Conservation (phyloP, 176 grass and related monocot genomes). For the Pontederia paniculata region DNA sequence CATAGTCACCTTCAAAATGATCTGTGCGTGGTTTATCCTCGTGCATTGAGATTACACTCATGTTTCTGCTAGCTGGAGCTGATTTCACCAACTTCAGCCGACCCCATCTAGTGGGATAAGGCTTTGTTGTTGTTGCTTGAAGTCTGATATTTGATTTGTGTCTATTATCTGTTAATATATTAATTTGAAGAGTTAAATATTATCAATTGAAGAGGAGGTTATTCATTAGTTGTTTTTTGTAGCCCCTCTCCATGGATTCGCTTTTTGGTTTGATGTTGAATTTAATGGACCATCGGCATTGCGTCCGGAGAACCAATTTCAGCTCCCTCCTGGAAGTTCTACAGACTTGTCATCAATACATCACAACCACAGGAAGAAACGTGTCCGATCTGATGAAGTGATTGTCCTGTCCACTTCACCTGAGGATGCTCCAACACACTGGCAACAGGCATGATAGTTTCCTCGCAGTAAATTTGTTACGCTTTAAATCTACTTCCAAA, state of each 20-base stretch:
- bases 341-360: conserved; percentile 22
- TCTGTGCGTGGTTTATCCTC: no score
- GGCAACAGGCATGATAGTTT: conserved; percentile 53
- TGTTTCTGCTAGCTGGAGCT: no score
- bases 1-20: no score
- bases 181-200: not conserved
- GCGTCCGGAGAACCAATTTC: conserved; percentile 22
- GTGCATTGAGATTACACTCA: no score
- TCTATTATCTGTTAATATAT: not conserved
- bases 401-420: conserved; percentile 82
- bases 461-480: not conserved
- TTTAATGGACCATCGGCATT: conserved; percentile 63
- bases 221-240: conserved; percentile 18
- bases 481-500: conserved; percentile 1
- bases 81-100: no score
- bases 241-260: conserved; percentile 90
- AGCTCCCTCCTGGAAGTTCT: conserved; percentile 15
- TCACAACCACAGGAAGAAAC: conserved; percentile 49
- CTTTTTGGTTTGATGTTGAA: conserved; percentile 92
- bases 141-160: no score
- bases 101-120: no score
- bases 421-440: conserved; percentile 80
- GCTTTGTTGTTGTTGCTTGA: no score
- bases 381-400: conserved; percentile 18
- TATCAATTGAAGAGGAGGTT: not conserved